Conservation (phyloP, 305 asterid genomes). For the Rubia peregrina region DNA sequence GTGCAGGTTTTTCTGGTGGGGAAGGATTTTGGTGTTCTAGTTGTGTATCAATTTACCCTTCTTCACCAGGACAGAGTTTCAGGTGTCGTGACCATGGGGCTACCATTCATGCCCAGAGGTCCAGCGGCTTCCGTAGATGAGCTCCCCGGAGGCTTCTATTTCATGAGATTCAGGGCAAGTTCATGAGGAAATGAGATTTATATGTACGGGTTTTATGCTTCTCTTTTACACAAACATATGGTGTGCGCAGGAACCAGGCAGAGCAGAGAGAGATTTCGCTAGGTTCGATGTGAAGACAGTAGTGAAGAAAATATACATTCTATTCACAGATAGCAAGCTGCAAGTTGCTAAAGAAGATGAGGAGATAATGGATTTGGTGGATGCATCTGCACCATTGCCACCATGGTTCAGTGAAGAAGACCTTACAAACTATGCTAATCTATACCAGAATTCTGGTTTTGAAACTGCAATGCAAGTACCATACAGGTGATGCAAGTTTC, state of each 20-base stretch:
- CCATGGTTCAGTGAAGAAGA: slow-evolving; percentile 58
- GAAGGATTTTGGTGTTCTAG: slow-evolving; percentile 40
- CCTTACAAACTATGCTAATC: slow-evolving; percentile 38
- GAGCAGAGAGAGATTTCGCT: slow-evolving; percentile 63
- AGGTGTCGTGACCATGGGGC: slow-evolving; percentile 36
- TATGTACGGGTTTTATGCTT: not conserved
- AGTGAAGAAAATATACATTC: slow-evolving; percentile 52
- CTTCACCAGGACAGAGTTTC: slow-evolving; percentile 42
- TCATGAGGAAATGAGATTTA: too few relatives aligned
- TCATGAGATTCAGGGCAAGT: slow-evolving; percentile 43
- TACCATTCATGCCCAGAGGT: slow-evolving; percentile 29
- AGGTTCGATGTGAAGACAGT: slow-evolving; percentile 55
- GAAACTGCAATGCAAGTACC: slow-evolving; percentile 60
- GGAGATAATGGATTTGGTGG: slow-evolving; percentile 68
- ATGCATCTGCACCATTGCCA: slow-evolving; percentile 47
- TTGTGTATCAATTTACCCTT: slow-evolving; percentile 35
- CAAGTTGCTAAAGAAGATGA: slow-evolving; percentile 48
- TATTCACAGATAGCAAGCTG: slow-evolving; percentile 53
- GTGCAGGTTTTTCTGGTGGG: slow-evolving; percentile 37
- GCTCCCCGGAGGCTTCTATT: slow-evolving; percentile 42
- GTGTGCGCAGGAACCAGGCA: slow-evolving; percentile 44
- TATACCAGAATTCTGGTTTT: slow-evolving; percentile 59
- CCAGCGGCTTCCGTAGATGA: slow-evolving; percentile 13
- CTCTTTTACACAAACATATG: not conserved
- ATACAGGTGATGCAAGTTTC: slow-evolving; percentile 36